Conservation (phyloP, 192 early-diverging fungal genomes). For the Spizellomyces sp. region DNA sequence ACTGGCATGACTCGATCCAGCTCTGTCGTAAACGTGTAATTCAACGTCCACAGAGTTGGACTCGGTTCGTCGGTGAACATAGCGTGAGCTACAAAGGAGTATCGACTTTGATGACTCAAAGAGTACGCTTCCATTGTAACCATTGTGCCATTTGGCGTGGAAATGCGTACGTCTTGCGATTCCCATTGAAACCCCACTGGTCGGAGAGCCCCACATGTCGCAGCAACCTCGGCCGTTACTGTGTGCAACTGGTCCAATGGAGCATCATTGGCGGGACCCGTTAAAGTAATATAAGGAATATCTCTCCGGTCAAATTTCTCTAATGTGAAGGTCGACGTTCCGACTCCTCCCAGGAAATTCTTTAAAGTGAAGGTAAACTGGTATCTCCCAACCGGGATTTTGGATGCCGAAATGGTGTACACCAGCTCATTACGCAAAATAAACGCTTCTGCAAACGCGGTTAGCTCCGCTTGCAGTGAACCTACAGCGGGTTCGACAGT, state of each 20-base stretch:
- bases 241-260: too few species aligned
- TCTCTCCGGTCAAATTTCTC: too few species aligned
- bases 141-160: conserved; percentile 5
- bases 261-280: too few species aligned
- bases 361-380: conserved; percentile 11
- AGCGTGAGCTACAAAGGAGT: conserved; percentile 16
- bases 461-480: conserved; percentile 9
- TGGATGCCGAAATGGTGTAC: neutral
- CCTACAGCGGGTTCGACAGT: neutral
- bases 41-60: neutral
- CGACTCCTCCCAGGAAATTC: conserved; percentile 16
- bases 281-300: too few species aligned
- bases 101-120: conserved; percentile 7
- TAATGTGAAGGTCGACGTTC: too few species aligned
- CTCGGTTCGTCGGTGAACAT: conserved; percentile 2
- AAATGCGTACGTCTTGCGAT: too few species aligned
- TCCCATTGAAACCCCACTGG: too few species aligned
- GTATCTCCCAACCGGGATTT: conserved; percentile 9
- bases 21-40: conserved; percentile 24
- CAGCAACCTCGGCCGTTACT: too few species aligned
- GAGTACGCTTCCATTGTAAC: conserved; percentile 6
- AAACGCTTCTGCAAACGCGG: neutral
- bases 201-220: too few species aligned
- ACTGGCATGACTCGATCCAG: conserved; percentile 21
- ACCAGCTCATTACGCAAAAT: conserved; percentile 8